A percentile compares a stretch with the other conserved stretches of the same genome.
phyloP scores from a whole-genome alignment of 1,139 yeast genomes.

The Blastobotrys persicus region DNA sequence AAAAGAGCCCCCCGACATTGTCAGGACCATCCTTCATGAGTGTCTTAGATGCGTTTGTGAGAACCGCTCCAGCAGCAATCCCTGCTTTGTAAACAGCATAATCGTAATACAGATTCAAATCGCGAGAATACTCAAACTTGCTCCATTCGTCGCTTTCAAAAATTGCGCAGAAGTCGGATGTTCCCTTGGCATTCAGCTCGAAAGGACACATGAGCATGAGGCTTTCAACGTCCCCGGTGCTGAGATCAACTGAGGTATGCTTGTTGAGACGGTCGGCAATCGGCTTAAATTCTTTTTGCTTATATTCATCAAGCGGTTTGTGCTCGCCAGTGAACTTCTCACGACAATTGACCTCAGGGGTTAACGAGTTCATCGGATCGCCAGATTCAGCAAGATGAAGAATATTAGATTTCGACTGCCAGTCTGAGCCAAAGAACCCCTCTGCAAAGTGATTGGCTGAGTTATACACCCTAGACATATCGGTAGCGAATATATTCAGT shows the following conservation, averaged over 20 bases:
- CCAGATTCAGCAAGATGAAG: conserved; percentile 1
- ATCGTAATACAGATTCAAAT: conserved; percentile 47
- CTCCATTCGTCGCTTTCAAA: conserved; percentile 52
- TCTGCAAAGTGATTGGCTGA: conserved; percentile 19
- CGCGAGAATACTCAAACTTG: conserved; percentile 45
- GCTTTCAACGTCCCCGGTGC: conserved; percentile 14
- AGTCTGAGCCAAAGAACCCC: conserved; percentile 12
- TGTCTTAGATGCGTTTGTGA: conserved; percentile 48
- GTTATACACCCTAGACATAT: conserved; percentile 17
- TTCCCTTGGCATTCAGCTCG: conserved; percentile 51
- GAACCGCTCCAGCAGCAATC: conserved; percentile 47
- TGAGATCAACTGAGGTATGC: conserved; percentile 1
- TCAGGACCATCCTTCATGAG: conserved; percentile 45
- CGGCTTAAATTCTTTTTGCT: conserved; percentile 4
- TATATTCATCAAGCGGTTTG: conserved; percentile 11
- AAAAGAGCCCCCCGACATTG: conserved; percentile 35
- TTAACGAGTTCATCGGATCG: conserved; percentile 5
- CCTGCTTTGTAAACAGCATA: conserved; percentile 53
- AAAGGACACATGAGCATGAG: conserved; percentile 51
- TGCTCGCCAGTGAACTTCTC: conserved; percentile 9
- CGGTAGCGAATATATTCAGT: conserved; percentile 19
- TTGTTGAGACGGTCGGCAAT: conserved; percentile 11
- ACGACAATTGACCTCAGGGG: conserved; percentile 2
- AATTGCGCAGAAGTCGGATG: conserved; percentile 50
- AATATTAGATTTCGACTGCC: not conserved